phyloP scores from a whole-genome alignment of 768 basidiomycete genomes.

The Calocybe gangraenosa region DNA sequence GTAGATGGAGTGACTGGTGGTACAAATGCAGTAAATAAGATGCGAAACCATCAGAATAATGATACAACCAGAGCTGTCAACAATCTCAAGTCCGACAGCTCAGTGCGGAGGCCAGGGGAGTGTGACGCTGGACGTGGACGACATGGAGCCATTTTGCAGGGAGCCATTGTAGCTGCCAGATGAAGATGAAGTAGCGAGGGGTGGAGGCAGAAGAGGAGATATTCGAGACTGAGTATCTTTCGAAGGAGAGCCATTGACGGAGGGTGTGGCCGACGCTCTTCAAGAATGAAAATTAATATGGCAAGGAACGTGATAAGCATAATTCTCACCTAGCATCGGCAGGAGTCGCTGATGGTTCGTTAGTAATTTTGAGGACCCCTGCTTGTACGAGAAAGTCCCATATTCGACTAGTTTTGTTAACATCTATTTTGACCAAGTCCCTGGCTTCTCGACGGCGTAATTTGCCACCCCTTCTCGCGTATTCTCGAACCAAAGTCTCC shows the following conservation, averaged over 20 bases:
- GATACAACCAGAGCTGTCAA: slow-evolving; percentile 1
- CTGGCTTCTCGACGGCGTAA: slow-evolving; percentile 85
- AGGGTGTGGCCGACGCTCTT: slow-evolving; percentile 16
- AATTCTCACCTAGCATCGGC: slow-evolving; percentile 34
- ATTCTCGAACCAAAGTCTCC: slow-evolving; percentile 91
- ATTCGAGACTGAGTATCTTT: slow-evolving; percentile 25
- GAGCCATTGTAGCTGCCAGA: slow-evolving; percentile 36
- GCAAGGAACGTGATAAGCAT: neutral
- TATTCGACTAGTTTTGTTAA: slow-evolving; percentile 86
- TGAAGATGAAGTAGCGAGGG: slow-evolving; percentile 25
- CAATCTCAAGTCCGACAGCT: neutral
- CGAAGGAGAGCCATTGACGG: slow-evolving; percentile 30
- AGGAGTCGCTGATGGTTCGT: slow-evolving; percentile 37
- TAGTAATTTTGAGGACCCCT: slow-evolving; percentile 72
- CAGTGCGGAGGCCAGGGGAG: slow-evolving; percentile 13
- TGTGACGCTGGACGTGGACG: slow-evolving; percentile 23
- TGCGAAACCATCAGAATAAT: slow-evolving; percentile 8
- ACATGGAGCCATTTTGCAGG: slow-evolving; percentile 27
- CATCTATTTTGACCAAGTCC: slow-evolving; percentile 89
- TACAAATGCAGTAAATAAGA: slow-evolving; percentile 16
- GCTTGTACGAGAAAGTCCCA: slow-evolving; percentile 92
- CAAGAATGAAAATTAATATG: neutral
- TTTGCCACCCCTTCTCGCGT: slow-evolving; percentile 83
- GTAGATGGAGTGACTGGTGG: slow-evolving; percentile 13
- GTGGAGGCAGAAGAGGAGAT: slow-evolving; percentile 23